Conservation (phyloP, 768 basidiomycete genomes). For the Punctularia strigosozonata region DNA sequence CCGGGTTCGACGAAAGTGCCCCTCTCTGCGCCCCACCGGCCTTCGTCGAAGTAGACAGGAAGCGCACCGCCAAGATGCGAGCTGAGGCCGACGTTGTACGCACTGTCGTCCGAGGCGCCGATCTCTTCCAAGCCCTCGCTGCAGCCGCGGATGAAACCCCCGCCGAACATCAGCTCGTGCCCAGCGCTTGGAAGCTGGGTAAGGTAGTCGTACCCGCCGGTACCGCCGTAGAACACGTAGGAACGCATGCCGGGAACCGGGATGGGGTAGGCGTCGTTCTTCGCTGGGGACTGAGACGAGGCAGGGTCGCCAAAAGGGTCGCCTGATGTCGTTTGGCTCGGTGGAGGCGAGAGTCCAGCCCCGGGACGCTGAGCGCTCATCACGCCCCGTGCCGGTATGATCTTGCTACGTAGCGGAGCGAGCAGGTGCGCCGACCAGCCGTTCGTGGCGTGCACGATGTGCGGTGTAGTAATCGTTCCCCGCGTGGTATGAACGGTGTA, state of each 20-base stretch:
- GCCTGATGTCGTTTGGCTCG: no score
- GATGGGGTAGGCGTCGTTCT: no score
- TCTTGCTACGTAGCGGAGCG: constrained; percentile 44
- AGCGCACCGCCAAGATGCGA: constrained; percentile 38
- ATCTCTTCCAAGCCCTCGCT: constrained; percentile 16
- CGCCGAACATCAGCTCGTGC: constrained; percentile 57
- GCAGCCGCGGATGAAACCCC: constrained; percentile 30
- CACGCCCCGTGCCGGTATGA: constrained; percentile 45
- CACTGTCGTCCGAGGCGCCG: constrained; percentile 22
- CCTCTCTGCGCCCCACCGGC: constrained; percentile 31
- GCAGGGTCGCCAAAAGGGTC: no score
- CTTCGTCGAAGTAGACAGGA: constrained; percentile 37
- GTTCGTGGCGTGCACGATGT: constrained; percentile 80
- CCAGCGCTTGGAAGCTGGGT: constrained; percentile 42
- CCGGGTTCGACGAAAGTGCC: constrained; percentile 6
- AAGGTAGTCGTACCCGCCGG: constrained; percentile 48
- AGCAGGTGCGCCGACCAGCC: constrained; percentile 71
- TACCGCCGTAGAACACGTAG: constrained; percentile 44
- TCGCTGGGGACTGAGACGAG: no score
- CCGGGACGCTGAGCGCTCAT: constrained; percentile 61
- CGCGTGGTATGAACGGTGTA: constrained; percentile 53
- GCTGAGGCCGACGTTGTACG: constrained; percentile 23
- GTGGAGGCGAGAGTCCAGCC: constrained; percentile 13
- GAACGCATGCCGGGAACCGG: constrained; percentile 45
- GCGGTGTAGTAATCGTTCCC: constrained; percentile 42